Percentiles rank a stretch among this genome's conserved stretches.
Evolutionary conservation across 306 rosid genomes (phyloP).

Genomic region (Lathyrus sativus): DNA sequence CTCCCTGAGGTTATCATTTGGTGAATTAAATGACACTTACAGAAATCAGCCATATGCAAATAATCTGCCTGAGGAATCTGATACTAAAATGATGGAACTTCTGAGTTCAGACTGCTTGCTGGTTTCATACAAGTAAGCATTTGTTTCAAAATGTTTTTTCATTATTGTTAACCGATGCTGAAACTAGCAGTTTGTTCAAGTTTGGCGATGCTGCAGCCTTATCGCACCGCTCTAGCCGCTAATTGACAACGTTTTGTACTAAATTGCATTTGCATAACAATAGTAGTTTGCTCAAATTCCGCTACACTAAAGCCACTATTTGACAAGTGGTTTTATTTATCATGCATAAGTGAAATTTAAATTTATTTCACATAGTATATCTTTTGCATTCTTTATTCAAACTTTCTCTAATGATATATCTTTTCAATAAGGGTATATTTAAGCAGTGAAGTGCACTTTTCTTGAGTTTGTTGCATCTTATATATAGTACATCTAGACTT

Average conservation of each 20-base stretch:
- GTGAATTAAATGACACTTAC: conserved; percentile 39
- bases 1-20: conserved; percentile 54
- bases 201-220: background rate
- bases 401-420: conserved; percentile 1
- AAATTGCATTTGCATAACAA: background rate
- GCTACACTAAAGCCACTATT: background rate
- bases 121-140: conserved; percentile 54
- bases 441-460: background rate
- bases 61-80: conserved; percentile 20
- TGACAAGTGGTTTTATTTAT: conserved; percentile 8
- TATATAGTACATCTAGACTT: background rate
- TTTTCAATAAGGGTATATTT: background rate
- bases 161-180: background rate
- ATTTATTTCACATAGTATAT: background rate
- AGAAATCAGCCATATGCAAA: conserved; percentile 31
- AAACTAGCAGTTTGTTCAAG: background rate
- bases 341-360: conserved; percentile 9
- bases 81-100: conserved; percentile 40
- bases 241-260: background rate
- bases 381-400: background rate
- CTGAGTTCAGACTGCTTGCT: conserved; percentile 52
- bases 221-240: background rate
- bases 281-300: background rate
- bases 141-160: conserved; percentile 24
- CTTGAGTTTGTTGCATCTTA: background rate